Evolutionary conservation across 805 yeast genomes (phyloP).

Genomic region (Metschnikowia anglica): DNA sequence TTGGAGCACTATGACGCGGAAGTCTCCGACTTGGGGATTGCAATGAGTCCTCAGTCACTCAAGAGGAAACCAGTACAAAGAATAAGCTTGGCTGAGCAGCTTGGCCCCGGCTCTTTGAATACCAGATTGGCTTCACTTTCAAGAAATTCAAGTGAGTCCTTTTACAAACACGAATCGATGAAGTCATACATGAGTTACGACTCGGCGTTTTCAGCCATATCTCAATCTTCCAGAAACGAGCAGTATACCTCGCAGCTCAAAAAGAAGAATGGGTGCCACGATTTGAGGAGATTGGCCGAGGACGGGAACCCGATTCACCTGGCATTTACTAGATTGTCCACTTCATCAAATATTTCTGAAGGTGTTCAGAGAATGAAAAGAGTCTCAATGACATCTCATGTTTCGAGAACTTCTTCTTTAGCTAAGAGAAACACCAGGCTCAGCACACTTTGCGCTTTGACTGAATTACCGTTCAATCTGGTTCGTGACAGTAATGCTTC

Average conservation of each 20-base stretch:
- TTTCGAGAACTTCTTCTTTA: constrained; percentile 28
- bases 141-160: constrained; percentile 34
- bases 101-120: constrained; percentile 6
- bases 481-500: constrained; percentile 17
- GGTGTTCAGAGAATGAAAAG: constrained; percentile 1
- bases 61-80: constrained; percentile 21
- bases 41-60: constrained; percentile 39
- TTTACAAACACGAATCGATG: constrained; percentile 37
- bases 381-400: constrained; percentile 13
- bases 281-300: constrained; percentile 40
- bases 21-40: constrained; percentile 43
- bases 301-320: constrained; percentile 1
- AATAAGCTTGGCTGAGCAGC: constrained; percentile 28
- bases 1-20: constrained; percentile 41
- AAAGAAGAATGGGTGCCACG: constrained; percentile 51
- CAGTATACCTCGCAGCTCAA: constrained; percentile 30
- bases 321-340: constrained; percentile 7
- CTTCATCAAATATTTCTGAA: constrained; percentile 10
- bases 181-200: constrained; percentile 61
- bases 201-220: constrained; percentile 46
- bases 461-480: constrained; percentile 38
- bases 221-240: constrained; percentile 2
- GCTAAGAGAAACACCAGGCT: constrained; percentile 33
- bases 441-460: constrained; percentile 40
- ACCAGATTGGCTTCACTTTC: constrained; percentile 25